Conservation (phyloP, 257 asterid genomes). For the Datura wrightii region DNA sequence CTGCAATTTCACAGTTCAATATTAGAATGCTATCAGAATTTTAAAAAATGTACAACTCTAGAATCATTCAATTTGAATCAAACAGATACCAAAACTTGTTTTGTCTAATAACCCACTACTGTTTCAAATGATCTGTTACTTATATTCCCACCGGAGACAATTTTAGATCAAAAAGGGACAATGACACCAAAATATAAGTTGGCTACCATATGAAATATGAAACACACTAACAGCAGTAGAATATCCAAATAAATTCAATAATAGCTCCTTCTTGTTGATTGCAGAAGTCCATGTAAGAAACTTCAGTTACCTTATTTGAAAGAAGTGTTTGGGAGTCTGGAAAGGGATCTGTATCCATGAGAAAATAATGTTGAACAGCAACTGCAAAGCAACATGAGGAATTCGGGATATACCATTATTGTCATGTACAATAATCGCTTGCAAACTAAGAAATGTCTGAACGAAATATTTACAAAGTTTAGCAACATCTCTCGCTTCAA, state of each 20-base stretch:
- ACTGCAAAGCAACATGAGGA: constrained; percentile 46
- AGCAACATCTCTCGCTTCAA: constrained; percentile 52
- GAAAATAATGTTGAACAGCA: constrained; percentile 56
- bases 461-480: constrained; percentile 62
- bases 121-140: constrained; percentile 5
- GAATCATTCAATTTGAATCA: neutral
- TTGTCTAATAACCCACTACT: neutral
- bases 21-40: constrained; percentile 7
- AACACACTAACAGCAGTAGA: neutral
- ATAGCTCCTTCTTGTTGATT: neutral
- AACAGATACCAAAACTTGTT: constrained; percentile 17
- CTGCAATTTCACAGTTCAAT: constrained; percentile 47
- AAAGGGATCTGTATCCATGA: constrained; percentile 67
- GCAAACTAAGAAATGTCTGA: constrained; percentile 55
- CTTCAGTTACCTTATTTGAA: constrained; percentile 63
- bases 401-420: constrained; percentile 39
- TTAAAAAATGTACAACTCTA: neutral
- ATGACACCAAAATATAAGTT: neutral
- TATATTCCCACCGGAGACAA: neutral
- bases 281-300: neutral
- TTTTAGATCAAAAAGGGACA: neutral
- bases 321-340: constrained; percentile 66
- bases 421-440: constrained; percentile 36
- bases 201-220: neutral
- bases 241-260: constrained; percentile 15